Conservation (phyloP, 140 eudicot species). For the Senecio squalidus region DNA sequence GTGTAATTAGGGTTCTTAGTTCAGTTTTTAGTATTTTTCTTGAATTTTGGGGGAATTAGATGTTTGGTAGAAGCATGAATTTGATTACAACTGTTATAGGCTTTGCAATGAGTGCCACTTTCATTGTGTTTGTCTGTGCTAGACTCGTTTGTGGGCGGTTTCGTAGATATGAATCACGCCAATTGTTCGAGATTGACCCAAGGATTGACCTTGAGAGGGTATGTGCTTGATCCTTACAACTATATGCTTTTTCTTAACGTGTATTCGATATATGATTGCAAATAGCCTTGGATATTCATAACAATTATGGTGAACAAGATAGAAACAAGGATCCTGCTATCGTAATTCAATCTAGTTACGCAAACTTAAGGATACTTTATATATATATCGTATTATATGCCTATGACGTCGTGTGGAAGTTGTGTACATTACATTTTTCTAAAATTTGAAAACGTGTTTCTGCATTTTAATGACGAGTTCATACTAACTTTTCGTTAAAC, state of each 20-base stretch:
- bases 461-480: background rate
- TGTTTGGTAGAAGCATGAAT: conserved; percentile 71
- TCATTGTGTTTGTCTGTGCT: conserved; percentile 89
- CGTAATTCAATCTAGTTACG: background rate
- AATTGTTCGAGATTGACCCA: conserved; percentile 62
- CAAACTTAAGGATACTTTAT: background rate
- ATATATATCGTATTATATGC: background rate
- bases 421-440: background rate
- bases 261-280: background rate
- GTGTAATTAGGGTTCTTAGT: conserved; percentile 11
- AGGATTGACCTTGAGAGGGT: conserved; percentile 91
- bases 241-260: conserved; percentile 1
- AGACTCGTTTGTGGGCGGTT: conserved; percentile 90
- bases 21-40: background rate
- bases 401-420: background rate
- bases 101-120: conserved; percentile 93
- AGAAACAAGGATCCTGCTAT: too few relatives aligned
- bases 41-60: conserved; percentile 17
- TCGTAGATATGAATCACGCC: conserved; percentile 55
- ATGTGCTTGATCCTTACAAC: conserved; percentile 19
- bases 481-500: conserved; percentile 14
- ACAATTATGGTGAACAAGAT: too few relatives aligned
- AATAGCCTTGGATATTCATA: background rate
- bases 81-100: conserved; percentile 83
- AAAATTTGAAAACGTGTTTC: background rate